A percentile compares a stretch with the other conserved stretches of the same genome.
These are phyloP conservation scores for Fusarium sarcochroum DNA, from an alignment of 2,329 filamentous ascomycete species.

Conservation along the genomic window DNA sequence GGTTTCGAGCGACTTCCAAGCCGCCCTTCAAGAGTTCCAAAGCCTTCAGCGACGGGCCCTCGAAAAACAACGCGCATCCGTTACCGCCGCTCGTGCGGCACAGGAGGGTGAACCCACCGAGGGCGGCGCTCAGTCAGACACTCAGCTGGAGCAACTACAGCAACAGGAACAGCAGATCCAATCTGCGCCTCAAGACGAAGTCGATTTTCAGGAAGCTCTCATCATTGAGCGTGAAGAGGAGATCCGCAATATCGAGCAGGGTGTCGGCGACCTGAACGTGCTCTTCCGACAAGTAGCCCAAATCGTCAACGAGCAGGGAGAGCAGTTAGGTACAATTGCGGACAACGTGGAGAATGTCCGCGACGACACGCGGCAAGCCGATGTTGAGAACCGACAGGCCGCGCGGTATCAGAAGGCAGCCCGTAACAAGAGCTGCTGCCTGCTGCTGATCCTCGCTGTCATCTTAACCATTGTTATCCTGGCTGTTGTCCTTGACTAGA, in stretches of 20 bases:
- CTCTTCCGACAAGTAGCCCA: constrained; percentile 98
- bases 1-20: constrained; percentile 91
- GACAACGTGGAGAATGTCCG: constrained; percentile 89
- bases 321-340: constrained; percentile 86
- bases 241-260: constrained; percentile 97
- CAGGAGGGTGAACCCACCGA: constrained; percentile 71
- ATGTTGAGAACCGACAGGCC: constrained; percentile 86
- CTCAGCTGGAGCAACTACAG: constrained; percentile 68
- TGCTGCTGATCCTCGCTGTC: constrained; percentile 88
- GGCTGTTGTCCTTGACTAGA: constrained; percentile 82
- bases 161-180: constrained; percentile 80
- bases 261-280: constrained; percentile 94
- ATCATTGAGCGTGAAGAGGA: constrained; percentile 97
- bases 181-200: constrained; percentile 91
- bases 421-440: constrained; percentile 92
- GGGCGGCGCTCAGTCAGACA: constrained; percentile 50
- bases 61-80: constrained; percentile 91
- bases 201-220: constrained; percentile 95
- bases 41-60: constrained; percentile 89
- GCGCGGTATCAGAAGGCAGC: constrained; percentile 96
- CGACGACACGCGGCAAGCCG: constrained; percentile 86
- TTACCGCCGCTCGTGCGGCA: constrained; percentile 84
- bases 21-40: constrained; percentile 92
- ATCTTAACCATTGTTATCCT: constrained; percentile 92
- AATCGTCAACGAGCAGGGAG: constrained; percentile 95